Conservation (phyloP, 345 rosid genomes). For the Viola odorata region DNA sequence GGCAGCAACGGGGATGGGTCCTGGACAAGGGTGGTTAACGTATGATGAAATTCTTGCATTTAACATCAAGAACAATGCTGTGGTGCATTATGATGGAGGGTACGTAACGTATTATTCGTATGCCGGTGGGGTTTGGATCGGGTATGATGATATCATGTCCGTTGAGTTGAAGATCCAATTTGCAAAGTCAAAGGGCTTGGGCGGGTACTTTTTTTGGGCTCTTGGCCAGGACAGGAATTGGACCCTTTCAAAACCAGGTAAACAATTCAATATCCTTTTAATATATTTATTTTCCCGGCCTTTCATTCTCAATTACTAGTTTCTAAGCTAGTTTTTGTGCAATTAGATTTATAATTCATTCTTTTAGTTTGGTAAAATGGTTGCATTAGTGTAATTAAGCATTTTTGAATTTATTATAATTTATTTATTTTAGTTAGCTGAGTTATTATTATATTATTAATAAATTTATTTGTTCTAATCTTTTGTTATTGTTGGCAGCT, state of each 20-base stretch:
- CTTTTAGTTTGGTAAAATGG: too few species aligned
- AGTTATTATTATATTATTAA: too few species aligned
- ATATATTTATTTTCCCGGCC: too few species aligned
- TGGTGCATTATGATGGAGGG: conserved; percentile 11
- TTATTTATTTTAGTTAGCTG: too few species aligned
- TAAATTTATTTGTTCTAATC: too few species aligned
- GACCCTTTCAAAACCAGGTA: conserved; percentile 10
- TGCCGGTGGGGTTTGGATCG: conserved; percentile 27
- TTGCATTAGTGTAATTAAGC: too few species aligned
- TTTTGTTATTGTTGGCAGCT: too few species aligned
- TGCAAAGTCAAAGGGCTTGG: conserved; percentile 22
- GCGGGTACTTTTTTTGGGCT: conserved; percentile 46
- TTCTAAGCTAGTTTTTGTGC: too few species aligned
- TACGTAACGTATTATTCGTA: conserved; percentile 32
- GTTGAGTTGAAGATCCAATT: conserved; percentile 25
- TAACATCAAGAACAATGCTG: conserved; percentile 9
- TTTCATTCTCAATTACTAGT: too few species aligned
- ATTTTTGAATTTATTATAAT: too few species aligned
- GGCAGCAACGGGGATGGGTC: conserved; percentile 24
- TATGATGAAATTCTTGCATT: conserved; percentile 25
- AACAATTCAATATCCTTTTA: neutral
- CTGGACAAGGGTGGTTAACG: conserved; percentile 19
- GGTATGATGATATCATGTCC: conserved; percentile 36
- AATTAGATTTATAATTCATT: too few species aligned
- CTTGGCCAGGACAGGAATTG: conserved; percentile 28